Evolutionary conservation across 805 yeast species (phyloP).

Genomic region (Myxozyma sirexii): DNA sequence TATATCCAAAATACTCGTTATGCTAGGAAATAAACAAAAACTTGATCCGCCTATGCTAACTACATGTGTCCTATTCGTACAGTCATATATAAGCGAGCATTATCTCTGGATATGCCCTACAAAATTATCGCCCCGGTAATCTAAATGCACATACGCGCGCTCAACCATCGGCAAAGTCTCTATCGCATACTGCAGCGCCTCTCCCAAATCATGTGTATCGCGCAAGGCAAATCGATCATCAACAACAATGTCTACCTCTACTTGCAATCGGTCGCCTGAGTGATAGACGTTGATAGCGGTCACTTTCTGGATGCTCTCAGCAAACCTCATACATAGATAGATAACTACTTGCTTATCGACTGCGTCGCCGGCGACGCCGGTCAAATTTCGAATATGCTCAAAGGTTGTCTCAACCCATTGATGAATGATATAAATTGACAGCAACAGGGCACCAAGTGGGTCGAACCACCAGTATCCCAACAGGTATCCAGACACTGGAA

Average conservation of each 20-base stretch:
- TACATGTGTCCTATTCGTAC: not conserved
- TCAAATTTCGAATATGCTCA: constrained; percentile 62
- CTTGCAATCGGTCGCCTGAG: constrained; percentile 64
- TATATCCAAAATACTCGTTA: not conserved
- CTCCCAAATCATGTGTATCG: constrained; percentile 69
- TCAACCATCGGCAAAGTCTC: constrained; percentile 68
- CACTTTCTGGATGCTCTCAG: constrained; percentile 57
- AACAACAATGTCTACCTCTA: constrained; percentile 64
- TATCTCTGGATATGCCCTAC: constrained; percentile 42
- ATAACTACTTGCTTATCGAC: constrained; percentile 58
- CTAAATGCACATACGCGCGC: constrained; percentile 68
- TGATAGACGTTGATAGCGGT: constrained; percentile 63
- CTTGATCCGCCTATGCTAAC: not conserved
- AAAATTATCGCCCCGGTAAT: constrained; percentile 47
- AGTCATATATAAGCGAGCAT: not conserved
- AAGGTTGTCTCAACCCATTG: constrained; percentile 58
- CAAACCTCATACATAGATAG: constrained; percentile 60
- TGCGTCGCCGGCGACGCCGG: constrained; percentile 60
- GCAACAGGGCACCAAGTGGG: constrained; percentile 59
- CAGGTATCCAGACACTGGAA: constrained; percentile 63
- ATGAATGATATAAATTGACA: constrained; percentile 56
- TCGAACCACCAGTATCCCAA: constrained; percentile 54
- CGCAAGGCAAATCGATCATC: constrained; percentile 51
- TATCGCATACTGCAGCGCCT: constrained; percentile 65
- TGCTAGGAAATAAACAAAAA: no score